Conservation (phyloP, 306 rosid genomes). For the Geum urbanum region DNA sequence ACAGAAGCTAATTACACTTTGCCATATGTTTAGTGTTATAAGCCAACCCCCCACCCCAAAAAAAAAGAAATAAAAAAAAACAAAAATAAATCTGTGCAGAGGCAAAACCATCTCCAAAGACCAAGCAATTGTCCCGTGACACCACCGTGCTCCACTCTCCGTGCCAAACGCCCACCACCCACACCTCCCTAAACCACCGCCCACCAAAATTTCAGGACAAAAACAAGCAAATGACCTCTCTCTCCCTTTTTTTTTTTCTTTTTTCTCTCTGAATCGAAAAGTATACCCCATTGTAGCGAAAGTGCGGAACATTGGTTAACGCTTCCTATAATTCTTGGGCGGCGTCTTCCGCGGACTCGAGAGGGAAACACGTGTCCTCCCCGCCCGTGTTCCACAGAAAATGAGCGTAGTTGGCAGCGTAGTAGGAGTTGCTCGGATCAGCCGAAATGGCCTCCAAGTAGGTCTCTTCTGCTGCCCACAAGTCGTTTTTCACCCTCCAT, state of each 20-base stretch:
- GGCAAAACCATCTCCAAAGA: conserved; percentile 21
- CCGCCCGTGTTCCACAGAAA: conserved; percentile 94
- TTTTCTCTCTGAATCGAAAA: not conserved
- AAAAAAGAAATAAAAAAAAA: not conserved
- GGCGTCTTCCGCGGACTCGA: conserved; percentile 38
- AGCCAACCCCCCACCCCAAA: not conserved
- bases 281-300: not conserved
- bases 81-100: conserved; percentile 23
- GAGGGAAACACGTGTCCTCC: conserved; percentile 88
- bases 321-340: conserved; percentile 34
- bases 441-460: conserved; percentile 74
- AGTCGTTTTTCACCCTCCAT: conserved; percentile 66
- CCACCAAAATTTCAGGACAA: not conserved
- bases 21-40: conserved; percentile 27
- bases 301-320: not conserved
- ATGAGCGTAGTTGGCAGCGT: conserved; percentile 83
- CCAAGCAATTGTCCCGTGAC: conserved; percentile 19
- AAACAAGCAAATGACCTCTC: not conserved
- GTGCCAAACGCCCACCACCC: conserved; percentile 14
- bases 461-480: conserved; percentile 92
- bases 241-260: not conserved
- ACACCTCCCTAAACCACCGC: not conserved
- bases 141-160: not conserved
- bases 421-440: conserved; percentile 64
- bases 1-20: conserved; percentile 34